Evolutionary conservation across 129 eudicot genomes (phyloP).

Genomic region (Escallonia herrerae): DNA sequence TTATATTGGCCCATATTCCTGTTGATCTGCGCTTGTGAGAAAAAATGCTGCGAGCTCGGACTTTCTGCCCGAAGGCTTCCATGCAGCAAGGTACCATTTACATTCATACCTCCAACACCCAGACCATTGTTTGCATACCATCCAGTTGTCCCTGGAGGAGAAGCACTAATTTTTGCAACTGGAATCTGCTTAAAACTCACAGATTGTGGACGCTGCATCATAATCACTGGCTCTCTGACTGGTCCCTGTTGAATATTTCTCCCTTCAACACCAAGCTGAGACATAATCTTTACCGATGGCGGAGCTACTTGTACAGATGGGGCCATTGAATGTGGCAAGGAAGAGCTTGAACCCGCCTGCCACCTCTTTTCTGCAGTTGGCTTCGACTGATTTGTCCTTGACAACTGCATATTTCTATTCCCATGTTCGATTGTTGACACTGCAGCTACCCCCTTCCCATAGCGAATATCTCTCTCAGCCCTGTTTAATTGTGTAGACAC

Average conservation of each 20-base stretch:
- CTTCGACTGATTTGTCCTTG: neutral
- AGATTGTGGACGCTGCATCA: slow-evolving; percentile 26
- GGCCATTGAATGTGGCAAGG: slow-evolving; percentile 5
- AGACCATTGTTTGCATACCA: slow-evolving; percentile 16
- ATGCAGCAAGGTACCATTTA: slow-evolving; percentile 7
- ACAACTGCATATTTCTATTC: slow-evolving; percentile 2
- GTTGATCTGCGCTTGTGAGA: slow-evolving; percentile 4
- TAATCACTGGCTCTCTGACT: slow-evolving; percentile 18
- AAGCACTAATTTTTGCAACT: slow-evolving; percentile 8
- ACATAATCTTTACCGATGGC: slow-evolving; percentile 11
- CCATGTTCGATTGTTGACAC: slow-evolving; percentile 8
- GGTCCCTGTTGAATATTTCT: slow-evolving; percentile 11
- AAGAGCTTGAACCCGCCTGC: slow-evolving; percentile 2
- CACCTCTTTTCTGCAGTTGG: slow-evolving; percentile 10
- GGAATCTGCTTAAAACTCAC: slow-evolving; percentile 13
- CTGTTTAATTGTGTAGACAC: neutral
- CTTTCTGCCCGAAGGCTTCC: slow-evolving; percentile 8
- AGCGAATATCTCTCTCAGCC: slow-evolving; percentile 10
- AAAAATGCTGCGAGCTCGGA: slow-evolving; percentile 1
- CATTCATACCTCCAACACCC: neutral
- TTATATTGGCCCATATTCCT: slow-evolving; percentile 10
- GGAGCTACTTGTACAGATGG: slow-evolving; percentile 15
- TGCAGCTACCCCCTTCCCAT: slow-evolving; percentile 6
- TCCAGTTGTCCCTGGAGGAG: slow-evolving; percentile 16
- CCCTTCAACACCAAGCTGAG: slow-evolving; percentile 16